Percentiles rank a stretch among this genome's conserved stretches.
Conservation (phyloP, 352 stramenopile genomes). For the Phytophthora pisi region DNA sequence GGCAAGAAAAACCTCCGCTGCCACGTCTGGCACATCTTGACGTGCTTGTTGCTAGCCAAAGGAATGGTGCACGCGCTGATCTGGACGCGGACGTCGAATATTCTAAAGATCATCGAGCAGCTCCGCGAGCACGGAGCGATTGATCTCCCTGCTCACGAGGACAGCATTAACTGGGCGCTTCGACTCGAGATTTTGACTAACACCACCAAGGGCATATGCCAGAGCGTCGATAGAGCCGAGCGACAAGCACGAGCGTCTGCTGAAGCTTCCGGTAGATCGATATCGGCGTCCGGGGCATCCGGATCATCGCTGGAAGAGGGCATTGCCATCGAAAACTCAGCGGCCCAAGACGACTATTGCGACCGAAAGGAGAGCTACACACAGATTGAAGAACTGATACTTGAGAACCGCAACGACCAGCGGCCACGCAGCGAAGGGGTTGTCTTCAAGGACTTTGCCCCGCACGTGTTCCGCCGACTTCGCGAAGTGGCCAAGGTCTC, state of each 20-base stretch:
- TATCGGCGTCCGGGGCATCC: conserved; percentile 25
- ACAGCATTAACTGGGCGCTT: conserved; percentile 89
- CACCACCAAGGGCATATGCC: conserved; percentile 86
- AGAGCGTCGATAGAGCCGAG: conserved; percentile 72
- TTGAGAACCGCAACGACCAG: conserved; percentile 70
- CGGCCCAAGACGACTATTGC: conserved; percentile 43
- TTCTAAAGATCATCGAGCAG: conserved; percentile 75
- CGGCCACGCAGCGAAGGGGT: conserved; percentile 59
- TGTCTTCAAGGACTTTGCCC: conserved; percentile 83
- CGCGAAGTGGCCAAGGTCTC: conserved; percentile 69
- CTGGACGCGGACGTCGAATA: conserved; percentile 86
- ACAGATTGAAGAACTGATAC: conserved; percentile 75
- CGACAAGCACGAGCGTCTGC: conserved; percentile 52
- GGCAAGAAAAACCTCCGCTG: conserved; percentile 49
- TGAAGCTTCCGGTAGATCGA: conserved; percentile 32
- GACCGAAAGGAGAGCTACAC: conserved; percentile 76
- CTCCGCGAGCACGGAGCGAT: conserved; percentile 64
- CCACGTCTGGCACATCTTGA: conserved; percentile 76
- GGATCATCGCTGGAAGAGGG: conserved; percentile 31
- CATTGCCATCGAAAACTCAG: conserved; percentile 5
- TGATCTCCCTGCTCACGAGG: conserved; percentile 66
- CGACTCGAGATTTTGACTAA: conserved; percentile 88
- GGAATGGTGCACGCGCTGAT: conserved; percentile 84
- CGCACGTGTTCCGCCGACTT: conserved; percentile 78
- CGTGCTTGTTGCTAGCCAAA: conserved; percentile 72